Conservation (phyloP, 108 stramenopile genomes). For the Conticribra weissflogii region DNA sequence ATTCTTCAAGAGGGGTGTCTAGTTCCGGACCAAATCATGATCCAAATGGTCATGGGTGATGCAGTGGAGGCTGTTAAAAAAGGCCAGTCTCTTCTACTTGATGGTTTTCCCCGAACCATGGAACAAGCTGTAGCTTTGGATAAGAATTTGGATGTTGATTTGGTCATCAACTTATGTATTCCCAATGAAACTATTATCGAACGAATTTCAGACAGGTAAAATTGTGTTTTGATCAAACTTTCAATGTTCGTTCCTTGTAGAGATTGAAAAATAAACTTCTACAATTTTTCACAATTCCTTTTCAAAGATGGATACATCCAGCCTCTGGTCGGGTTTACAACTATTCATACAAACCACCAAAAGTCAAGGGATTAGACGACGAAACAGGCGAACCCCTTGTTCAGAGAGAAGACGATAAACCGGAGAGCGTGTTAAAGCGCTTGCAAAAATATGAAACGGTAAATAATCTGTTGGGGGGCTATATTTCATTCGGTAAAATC, state of each 20-base stretch:
- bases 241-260: neutral
- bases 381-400: conserved; percentile 93
- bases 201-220: conserved; percentile 85
- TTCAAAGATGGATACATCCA: conserved; percentile 91
- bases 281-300: neutral
- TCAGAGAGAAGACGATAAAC: conserved; percentile 97
- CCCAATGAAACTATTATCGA: conserved; percentile 94
- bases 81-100: conserved; percentile 83
- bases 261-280: neutral
- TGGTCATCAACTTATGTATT: conserved; percentile 94
- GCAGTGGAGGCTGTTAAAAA: conserved; percentile 59
- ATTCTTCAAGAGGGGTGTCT: conserved; percentile 80
- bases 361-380: conserved; percentile 85
- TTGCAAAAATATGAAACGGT: conserved; percentile 82
- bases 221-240: conserved; percentile 1
- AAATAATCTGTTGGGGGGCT: neutral
- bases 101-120: conserved; percentile 95
- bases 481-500: too few relatives aligned
- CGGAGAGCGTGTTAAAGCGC: conserved; percentile 83
- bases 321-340: conserved; percentile 93
- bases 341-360: conserved; percentile 96
- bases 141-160: conserved; percentile 78
- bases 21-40: conserved; percentile 93
- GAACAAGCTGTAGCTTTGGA: conserved; percentile 94
- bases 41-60: conserved; percentile 87